Conservation (phyloP, 306 rosid species). For the Sophora flavescens region DNA sequence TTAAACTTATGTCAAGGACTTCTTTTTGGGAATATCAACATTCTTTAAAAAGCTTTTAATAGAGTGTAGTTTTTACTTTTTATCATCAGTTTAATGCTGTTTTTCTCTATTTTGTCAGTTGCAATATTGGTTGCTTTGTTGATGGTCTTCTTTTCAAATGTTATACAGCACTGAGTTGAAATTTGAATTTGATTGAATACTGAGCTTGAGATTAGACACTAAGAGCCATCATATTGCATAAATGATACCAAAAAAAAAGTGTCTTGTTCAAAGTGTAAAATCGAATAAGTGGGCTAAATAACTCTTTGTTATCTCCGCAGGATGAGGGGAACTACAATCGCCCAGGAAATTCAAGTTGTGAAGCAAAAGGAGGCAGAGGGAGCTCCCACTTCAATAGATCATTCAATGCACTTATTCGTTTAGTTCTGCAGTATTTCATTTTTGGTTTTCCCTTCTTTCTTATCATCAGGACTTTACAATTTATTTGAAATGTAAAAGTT, state of each 20-base stretch:
- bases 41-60: no score
- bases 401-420: conserved; percentile 27
- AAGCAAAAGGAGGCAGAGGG: conserved; percentile 35
- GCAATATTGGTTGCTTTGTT: no score
- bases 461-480: neutral
- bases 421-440: conserved; percentile 20
- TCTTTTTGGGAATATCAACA: no score
- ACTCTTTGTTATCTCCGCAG: conserved; percentile 40
- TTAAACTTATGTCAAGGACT: no score
- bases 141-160: no score
- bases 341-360: conserved; percentile 26
- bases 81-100: no score
- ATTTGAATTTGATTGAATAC: neutral
- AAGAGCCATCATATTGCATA: neutral
- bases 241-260: neutral
- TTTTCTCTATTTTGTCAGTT: no score
- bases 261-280: neutral
- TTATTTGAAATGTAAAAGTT: conserved; percentile 30
- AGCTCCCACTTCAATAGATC: conserved; percentile 28
- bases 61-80: no score
- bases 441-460: conserved; percentile 6
- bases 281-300: neutral
- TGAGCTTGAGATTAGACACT: neutral
- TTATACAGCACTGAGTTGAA: no score
- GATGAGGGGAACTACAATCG: conserved; percentile 33